phyloP scores from a whole-genome alignment of 495 filamentous ascomycete genomes.

The Daldinia loculata region DNA sequence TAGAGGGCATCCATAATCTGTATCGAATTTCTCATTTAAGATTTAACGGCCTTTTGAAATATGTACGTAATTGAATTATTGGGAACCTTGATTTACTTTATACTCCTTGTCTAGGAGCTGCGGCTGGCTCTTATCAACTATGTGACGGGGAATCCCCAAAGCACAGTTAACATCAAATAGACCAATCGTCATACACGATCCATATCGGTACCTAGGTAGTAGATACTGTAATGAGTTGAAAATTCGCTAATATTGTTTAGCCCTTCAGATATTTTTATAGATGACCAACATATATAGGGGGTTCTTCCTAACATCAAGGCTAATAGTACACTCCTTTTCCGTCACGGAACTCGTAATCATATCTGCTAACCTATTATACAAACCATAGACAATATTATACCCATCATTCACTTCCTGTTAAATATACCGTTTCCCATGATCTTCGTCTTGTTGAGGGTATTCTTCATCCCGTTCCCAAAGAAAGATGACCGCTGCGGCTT shows the following conservation, averaged over 20 bases:
- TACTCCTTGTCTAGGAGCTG: no score
- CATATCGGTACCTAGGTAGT: no score
- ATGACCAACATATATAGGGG: neutral
- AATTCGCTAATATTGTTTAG: neutral
- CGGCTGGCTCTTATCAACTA: no score
- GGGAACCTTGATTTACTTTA: no score
- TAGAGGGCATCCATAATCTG: no score
- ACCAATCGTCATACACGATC: no score
- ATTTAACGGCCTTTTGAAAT: no score
- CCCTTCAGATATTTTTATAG: neutral
- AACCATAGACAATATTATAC: neutral
- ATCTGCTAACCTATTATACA: neutral
- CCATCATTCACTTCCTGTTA: conserved; percentile 22
- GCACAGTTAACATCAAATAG: no score
- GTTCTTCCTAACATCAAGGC: neutral
- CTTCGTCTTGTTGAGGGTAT: conserved; percentile 43
- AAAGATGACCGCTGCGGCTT: conserved; percentile 44
- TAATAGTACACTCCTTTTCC: neutral
- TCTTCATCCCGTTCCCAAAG: conserved; percentile 43
- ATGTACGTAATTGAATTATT: no score
- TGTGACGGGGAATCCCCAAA: no score
- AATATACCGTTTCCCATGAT: conserved; percentile 43
- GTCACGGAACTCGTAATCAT: neutral
- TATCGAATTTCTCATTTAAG: no score
- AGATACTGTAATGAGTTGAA: neutral